Base-by-base conservation (phyloP, 106 monocot genomes). In the Platanthera zijinensis region DNA sequence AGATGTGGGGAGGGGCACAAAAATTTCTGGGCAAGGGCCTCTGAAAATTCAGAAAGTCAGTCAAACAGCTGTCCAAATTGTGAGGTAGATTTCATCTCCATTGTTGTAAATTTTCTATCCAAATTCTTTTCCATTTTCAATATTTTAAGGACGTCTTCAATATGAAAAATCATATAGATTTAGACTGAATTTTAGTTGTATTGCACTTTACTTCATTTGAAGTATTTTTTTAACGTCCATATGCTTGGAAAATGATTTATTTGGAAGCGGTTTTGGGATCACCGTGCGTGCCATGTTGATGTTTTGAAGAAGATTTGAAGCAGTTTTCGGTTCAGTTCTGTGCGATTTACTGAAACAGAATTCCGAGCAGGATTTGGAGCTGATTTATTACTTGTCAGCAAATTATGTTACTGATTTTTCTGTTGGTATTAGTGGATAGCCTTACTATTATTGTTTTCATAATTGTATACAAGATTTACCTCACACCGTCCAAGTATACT, bases 1-100 rank as follows among this genome's bases (percentile, higher is more conserved):
- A 74, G 56, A 70, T 76, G 70, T 57, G 78, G 39, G 28, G 86
- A 86, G 32, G 74, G 78, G 10, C 81, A 86, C 45, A 48, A 74
- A 74, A 83, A 72, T 71, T 45, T 83, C 32, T 81, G 77, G 78
- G 51, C 74, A 69, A 80, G 67, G 50, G 32, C 59, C 6, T 59
- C 72, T 79, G 86, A 80, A 9, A 83, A 69, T 80, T 57, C 74
- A 51, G 86, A 86, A n/a, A 86, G 75, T 21, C 79, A 83, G 19
- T 47, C 62, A 52, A 39, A 45, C 6, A 75, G 69, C 19, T 86
- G 83, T 47, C 51, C 61, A 19, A 83, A 83, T 51, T 86, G 86
- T 57, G 83, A 86, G 83, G 86, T 86, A 28, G 21, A 11, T 46
- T 70, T 47, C 66, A 66, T 66, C 1, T 21, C 32, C 28, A 32